Base-by-base conservation (phyloP, 2,329 filamentous ascomycete genomes). In the Ascomycota sp. region DNA sequence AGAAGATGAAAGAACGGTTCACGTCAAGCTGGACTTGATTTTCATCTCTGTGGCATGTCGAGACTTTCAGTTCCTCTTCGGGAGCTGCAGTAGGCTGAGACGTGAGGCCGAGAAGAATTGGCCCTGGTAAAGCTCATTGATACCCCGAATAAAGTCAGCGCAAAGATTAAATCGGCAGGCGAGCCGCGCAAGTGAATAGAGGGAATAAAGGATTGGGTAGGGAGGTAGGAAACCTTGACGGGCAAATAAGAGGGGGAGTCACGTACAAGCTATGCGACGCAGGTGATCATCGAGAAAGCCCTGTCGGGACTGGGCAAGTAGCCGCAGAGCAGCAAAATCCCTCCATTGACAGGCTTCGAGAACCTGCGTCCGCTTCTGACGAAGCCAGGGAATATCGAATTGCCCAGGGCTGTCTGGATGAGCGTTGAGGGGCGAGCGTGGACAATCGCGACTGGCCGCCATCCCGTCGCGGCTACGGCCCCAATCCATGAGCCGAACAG, bases 1-100 rank as follows among this genome's bases (percentile, higher is more conserved):
- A 98, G 56, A 94, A 91, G 35, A 95, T 77, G 53, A 98, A 98
- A n/a, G 89, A 85, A 32, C 89, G 69, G 52, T 94, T 72, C 32
- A 98, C 89, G 48, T 98, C 89, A 28, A 95, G 65, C 44, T 75
- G 67, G 24, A 98, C 83, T 54, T 98, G 89, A 29, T 78, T 73
- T 51, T 98, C 89, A 43, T 98, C 89, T 22, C 57, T 59, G 53
- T 98, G 89, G n/a, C 53, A 62, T 20, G 75, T 68, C 25, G 93
- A 56, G n/a, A 60, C 45, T 36, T 57, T 55, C 75, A 76, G 80
- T 28, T 51, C 43, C 32, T 30, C 41, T 23, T 36, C 27, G 8
- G 11, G n/a, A 7, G 23, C 11, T 4, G 11, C 11, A 21, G 21
- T 29, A 13, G 19, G 4, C 10, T 15, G 11, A 9, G 35, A 23